Base-by-base conservation (phyloP, 106 monocot genomes). In the Platanthera zijinensis region DNA sequence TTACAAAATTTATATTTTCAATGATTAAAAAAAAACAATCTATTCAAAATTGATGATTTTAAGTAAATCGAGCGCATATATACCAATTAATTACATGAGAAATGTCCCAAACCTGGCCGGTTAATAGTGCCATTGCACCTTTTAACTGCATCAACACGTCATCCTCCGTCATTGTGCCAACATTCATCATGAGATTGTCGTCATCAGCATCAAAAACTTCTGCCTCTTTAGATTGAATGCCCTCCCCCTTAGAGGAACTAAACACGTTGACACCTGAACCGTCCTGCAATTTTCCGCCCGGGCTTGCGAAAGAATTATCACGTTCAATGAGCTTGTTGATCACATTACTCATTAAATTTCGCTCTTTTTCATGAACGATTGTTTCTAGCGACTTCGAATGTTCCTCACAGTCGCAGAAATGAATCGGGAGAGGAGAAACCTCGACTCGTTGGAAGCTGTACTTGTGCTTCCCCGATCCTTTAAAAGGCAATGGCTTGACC, bases 361-460 rank as follows among this genome's bases (percentile, higher is more conserved):
- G 69, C 74, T 99, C 99, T 84, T 81, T 85, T 62, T 94, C 88
- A 72, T 78, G 64, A 48, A 90, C 48, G 10, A 72, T 72, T 72
- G 56, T 70, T 54, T 81, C 79, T 57, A 77, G 53, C 50, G 76
- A 59, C 48, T 53, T 71, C 30, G 73, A 82, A 69, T 99, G 99
- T 71, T 99, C 94, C 77, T 99, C 94, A 74, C 99, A 99, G 71
- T 94, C 94, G 81, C 99, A 99, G 74, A 99, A 94, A 86, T 99
- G 90, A 81, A 94, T 72, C 59, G 99, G 99, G 8, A 85, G 82
- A 74, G 89, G 61, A 82, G 99, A 89, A 59, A 89, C 82, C 57
- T 85, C 85, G 57, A 99, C 69, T 17, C 94, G 83, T 80, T 90
- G 94, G 67, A 99, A 99, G 80, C 99, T 99, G 77, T 99, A 99